Conservation (phyloP, 345 rosid species). For the Zanthoxylum bungeanum region DNA sequence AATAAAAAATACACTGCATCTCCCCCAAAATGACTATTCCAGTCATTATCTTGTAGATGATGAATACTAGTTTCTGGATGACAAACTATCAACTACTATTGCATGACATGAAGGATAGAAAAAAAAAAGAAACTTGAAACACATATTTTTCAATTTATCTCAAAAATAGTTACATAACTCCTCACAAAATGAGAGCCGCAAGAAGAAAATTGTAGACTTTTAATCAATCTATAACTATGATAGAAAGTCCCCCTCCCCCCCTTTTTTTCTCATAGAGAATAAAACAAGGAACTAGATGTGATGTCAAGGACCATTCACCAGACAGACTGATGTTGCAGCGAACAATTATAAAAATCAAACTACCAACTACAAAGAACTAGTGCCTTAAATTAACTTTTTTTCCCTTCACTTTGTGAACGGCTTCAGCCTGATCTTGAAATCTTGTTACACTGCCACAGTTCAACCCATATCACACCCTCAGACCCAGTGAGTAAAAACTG, state of each 20-base stretch:
- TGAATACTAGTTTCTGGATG: not conserved
- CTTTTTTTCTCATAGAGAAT: too few species aligned
- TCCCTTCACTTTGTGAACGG: not conserved
- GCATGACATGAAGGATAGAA: not conserved
- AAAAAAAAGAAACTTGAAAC: not conserved
- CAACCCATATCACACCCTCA: not conserved
- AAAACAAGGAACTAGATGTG: not conserved
- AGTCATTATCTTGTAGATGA: not conserved
- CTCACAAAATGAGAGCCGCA: not conserved
- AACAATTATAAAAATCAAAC: not conserved
- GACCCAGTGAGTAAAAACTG: not conserved
- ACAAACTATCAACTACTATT: not conserved
- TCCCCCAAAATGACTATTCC: not conserved
- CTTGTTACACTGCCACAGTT: not conserved
- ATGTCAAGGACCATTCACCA: not conserved
- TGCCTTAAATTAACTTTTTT: not conserved
- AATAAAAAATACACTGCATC: not conserved
- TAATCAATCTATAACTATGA: not conserved
- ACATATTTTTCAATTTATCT: not conserved
- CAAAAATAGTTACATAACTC: not conserved
- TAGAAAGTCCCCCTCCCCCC: not conserved
- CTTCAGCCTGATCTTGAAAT: not conserved
- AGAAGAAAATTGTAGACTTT: not conserved
- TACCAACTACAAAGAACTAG: not conserved
- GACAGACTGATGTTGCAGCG: not conserved